phyloP scores from a whole-genome alignment of 2,329 filamentous ascomycete species.

The Fusarium beomiforme region DNA sequence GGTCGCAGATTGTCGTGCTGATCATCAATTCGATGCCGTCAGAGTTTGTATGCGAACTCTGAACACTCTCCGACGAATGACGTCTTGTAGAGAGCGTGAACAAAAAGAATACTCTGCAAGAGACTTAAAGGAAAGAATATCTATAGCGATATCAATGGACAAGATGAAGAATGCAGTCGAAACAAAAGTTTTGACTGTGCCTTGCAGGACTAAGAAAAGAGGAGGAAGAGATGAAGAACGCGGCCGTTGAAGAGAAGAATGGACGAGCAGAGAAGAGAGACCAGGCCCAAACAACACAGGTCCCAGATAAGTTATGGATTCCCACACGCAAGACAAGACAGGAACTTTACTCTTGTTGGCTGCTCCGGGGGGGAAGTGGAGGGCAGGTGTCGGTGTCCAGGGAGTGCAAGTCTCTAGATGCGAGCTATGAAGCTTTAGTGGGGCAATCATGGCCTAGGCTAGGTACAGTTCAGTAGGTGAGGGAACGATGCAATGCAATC shows the following conservation, averaged over 20 bases:
- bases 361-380: constrained; percentile 22
- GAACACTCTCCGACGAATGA: constrained; percentile 7
- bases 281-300: constrained; percentile 16
- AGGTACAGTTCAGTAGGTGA: constrained; percentile 6
- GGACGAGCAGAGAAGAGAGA: not conserved
- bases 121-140: not conserved
- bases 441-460: constrained; percentile 4
- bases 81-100: constrained; percentile 21
- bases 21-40: constrained; percentile 7
- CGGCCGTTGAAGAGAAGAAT: constrained; percentile 22
- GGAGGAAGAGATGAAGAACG: constrained; percentile 33
- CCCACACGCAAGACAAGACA: not conserved
- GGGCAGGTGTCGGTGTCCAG: constrained; percentile 11
- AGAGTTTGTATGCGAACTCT: constrained; percentile 13
- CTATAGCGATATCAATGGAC: not conserved
- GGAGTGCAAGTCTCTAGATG: not conserved
- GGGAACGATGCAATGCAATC: constrained; percentile 5
- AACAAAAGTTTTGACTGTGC: constrained; percentile 2
- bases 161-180: constrained; percentile 1
- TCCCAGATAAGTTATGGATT: constrained; percentile 4
- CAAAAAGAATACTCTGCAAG: constrained; percentile 15
- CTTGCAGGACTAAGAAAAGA: constrained; percentile 11
- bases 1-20: constrained; percentile 1
- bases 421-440: constrained; percentile 26
- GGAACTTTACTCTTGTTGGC: constrained; percentile 15